Evolutionary conservation across 1,139 yeast species (phyloP).

Genomic region (Chernovozyma aurita): DNA sequence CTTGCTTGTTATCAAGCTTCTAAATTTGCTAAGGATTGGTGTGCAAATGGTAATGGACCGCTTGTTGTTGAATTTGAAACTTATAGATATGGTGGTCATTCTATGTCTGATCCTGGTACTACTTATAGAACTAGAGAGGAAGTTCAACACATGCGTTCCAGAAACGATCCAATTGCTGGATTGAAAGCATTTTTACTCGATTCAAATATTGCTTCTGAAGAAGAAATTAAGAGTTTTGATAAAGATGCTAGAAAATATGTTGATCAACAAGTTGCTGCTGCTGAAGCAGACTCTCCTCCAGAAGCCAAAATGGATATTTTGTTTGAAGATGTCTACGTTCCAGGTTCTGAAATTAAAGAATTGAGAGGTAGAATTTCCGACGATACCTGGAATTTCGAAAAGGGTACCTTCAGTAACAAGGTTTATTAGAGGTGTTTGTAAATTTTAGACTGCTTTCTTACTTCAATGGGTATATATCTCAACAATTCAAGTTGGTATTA

Average conservation of each 20-base stretch:
- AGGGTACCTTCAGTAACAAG: constrained; percentile 62
- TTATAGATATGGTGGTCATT: constrained; percentile 99
- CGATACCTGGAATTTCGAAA: constrained; percentile 83
- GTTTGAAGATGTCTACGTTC: constrained; percentile 95
- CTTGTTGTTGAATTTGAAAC: constrained; percentile 95
- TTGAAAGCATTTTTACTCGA: constrained; percentile 84
- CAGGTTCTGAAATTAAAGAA: constrained; percentile 87
- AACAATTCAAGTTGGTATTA: too few relatives aligned
- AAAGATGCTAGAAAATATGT: constrained; percentile 94
- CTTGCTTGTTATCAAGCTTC: constrained; percentile 94
- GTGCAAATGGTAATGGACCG: constrained; percentile 91
- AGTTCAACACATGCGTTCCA: constrained; percentile 98
- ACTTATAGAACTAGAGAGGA: constrained; percentile 99
- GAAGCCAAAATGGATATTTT: constrained; percentile 92
- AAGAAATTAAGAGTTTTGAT: constrained; percentile 88
- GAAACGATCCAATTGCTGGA: constrained; percentile 97
- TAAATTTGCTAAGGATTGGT: constrained; percentile 95
- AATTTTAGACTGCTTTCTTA: too few relatives aligned
- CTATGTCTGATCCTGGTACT: constrained; percentile 99
- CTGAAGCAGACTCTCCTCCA: constrained; percentile 93
- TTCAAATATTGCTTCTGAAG: constrained; percentile 82
- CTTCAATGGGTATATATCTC: too few relatives aligned
- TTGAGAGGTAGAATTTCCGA: constrained; percentile 96
- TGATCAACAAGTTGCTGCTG: constrained; percentile 89
- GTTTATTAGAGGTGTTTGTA: constrained; percentile 28